Evolutionary conservation across 2,329 filamentous ascomycete species (phyloP).

Genomic region (Ceratocystis smalleyi): DNA sequence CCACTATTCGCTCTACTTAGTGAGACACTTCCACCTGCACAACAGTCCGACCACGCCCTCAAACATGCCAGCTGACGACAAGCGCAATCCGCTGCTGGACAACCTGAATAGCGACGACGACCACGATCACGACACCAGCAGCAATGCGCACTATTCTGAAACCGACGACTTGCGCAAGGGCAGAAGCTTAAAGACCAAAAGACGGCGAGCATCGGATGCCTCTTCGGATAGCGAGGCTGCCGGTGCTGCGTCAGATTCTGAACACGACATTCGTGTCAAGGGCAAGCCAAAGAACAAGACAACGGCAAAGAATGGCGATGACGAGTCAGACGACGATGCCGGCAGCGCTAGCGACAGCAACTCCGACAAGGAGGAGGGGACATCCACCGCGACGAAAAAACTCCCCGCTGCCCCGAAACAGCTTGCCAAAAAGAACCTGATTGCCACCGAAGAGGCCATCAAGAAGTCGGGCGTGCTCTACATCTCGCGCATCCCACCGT

Average conservation of each 20-base stretch:
- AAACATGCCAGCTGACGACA: slow-evolving; percentile 20
- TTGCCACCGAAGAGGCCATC: slow-evolving; percentile 46
- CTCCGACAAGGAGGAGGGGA: slow-evolving; percentile 30
- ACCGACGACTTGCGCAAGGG: slow-evolving; percentile 51
- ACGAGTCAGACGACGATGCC: slow-evolving; percentile 20
- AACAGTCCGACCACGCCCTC: too few species aligned
- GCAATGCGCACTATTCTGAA: slow-evolving; percentile 45
- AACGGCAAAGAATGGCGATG: slow-evolving; percentile 21
- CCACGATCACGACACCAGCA: slow-evolving; percentile 30
- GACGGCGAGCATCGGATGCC: slow-evolving; percentile 37
- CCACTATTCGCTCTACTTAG: not conserved
- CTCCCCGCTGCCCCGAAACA: slow-evolving; percentile 13
- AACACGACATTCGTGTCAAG: slow-evolving; percentile 21
- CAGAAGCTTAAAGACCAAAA: slow-evolving; percentile 44
- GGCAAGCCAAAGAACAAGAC: slow-evolving; percentile 22
- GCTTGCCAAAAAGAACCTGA: slow-evolving; percentile 53
- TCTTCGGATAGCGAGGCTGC: too few species aligned
- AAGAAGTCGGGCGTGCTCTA: slow-evolving; percentile 69
- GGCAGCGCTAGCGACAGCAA: slow-evolving; percentile 37
- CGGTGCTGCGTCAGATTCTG: slow-evolving; percentile 20
- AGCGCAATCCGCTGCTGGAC: slow-evolving; percentile 16
- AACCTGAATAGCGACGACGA: slow-evolving; percentile 36
- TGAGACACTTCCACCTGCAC: not conserved
- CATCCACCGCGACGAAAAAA: not conserved
- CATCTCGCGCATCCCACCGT: slow-evolving; percentile 69